phyloP scores from a whole-genome alignment of 169 alveolate species.

The Babesia caballi region DNA sequence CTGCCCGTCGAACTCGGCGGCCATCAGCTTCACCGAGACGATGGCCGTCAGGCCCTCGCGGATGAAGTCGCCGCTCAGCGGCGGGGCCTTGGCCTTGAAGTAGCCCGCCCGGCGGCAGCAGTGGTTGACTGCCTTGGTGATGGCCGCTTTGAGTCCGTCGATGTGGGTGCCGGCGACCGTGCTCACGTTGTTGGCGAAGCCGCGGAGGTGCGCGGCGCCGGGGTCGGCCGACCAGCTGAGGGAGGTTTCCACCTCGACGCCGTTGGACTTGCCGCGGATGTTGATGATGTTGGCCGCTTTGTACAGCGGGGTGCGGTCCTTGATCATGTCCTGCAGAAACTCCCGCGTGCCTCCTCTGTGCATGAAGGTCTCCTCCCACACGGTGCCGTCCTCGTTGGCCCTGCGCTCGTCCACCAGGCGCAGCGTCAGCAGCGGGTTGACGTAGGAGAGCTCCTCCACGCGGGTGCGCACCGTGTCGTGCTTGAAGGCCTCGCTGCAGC shows the following conservation, averaged over 20 bases:
- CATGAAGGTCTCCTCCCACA: constrained; percentile 47
- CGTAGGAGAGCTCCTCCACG: constrained; percentile 57
- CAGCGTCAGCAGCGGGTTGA: constrained; percentile 56
- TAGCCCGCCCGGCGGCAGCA: constrained; percentile 46
- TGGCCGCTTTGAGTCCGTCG: constrained; percentile 76
- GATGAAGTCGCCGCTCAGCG: constrained; percentile 71
- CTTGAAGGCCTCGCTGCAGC: constrained; percentile 46
- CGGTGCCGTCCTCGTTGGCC: constrained; percentile 25
- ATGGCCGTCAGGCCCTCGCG: constrained; percentile 81
- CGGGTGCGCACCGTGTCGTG: constrained; percentile 37
- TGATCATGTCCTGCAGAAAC: constrained; percentile 56
- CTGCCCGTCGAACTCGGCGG: constrained; percentile 85
- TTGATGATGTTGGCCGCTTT: constrained; percentile 49
- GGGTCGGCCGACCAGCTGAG: constrained; percentile 66
- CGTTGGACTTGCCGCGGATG: constrained; percentile 39
- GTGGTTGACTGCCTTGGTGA: constrained; percentile 72
- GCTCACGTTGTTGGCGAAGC: constrained; percentile 78
- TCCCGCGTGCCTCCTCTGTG: constrained; percentile 58
- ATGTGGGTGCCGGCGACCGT: constrained; percentile 82
- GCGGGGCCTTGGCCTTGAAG: constrained; percentile 53
- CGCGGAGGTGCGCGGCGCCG: constrained; percentile 63
- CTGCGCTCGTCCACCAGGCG: constrained; percentile 44
- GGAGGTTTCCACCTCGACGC: constrained; percentile 55
- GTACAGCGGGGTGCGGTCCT: constrained; percentile 57
- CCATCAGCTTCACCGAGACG: constrained; percentile 70